Base-by-base conservation (phyloP, 1,284 basidiomycete species). In the Trichosporon sp. region DNA sequence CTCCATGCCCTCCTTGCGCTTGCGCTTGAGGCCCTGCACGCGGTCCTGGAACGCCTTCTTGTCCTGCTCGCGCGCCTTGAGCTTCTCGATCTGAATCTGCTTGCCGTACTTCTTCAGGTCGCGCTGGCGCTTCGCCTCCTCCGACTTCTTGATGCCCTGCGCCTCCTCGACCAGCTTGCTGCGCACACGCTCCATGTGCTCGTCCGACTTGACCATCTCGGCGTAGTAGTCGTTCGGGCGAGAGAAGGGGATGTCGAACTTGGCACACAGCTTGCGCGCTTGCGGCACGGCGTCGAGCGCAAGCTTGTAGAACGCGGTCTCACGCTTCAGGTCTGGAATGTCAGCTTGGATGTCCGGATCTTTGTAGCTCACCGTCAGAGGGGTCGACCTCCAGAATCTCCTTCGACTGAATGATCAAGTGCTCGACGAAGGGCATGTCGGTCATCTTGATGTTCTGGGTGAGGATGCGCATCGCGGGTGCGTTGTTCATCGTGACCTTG, bases 61-160 rank as follows among this genome's bases (percentile, higher is more conserved):
- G 70, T 82, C 82, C 69, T 80, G 76, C 77, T 91, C 87, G 54
- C 92, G 82, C 82, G 92, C 89, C 76, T 89, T 87, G 71, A 88
- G 82, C 81, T 91, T 91, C 81, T 93, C 90, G 60, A 88, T 82
- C 81, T 95, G 92, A 23, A 98, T 93, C 81, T 97, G 92, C 80
- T 98, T 98, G 57, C 95, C 95, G 75, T 92, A 96, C 84, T 98
- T 98, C 84, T 98, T 98, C 66, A 93, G 89, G 75, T 97, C 91
- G 59, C 95, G 86, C 81, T 97, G 91, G 74, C 88, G 89, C 73
- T 91, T 87, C 74, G 93, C 95, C 62, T 92, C 90, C 76, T 98
- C 95, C 65, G 88, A 86, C 77, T 90, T 91, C 81, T 97, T 95
- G 75, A 98, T 94, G 2, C 86, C 85, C 3, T 93, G 91, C 74